Evolutionary conservation across 352 stramenopile genomes (phyloP), one percentile per base, ranked within the genome.

Genomic region (Plasmopara halstedii): DNA sequence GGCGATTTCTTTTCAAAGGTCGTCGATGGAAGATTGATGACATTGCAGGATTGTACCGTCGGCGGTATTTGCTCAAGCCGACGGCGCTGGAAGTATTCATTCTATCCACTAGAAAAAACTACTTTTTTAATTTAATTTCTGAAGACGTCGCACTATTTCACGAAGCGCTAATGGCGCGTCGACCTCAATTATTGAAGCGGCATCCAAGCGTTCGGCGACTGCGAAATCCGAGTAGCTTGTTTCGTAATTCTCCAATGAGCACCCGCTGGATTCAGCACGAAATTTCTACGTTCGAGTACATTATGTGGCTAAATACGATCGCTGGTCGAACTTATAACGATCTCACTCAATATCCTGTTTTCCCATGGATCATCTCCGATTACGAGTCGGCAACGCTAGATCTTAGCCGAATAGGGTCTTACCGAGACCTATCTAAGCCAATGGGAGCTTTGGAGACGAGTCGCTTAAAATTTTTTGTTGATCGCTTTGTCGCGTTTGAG

Each of bases 271-370:
- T 86, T 18, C 73, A 87, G 23, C 74, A 92, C 47, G 82, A 94
- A 46, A 89, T 99, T 32, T 97, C 87, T 11, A 99, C 97, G 44
- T 99, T 98, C 61, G 83, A 95, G 50, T 97, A 97, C 56, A 64
- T 97, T 6, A 92, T 93, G 71, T 91, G 83, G 76, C 62, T 96
- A 19, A 97, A 97, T 61, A 95, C 80, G 14, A 80, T 90, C 23
- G 85, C 85, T 27, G 88, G 85, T 0, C 64, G 88, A 17, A 94
- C 78, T 22, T 93, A 95, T 61, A 96, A 96, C 32, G 89, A 97
- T 52, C 62, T 97, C 37, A 95, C 78, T 1, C 94, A 98, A 62
- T 99, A 99, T 66, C 96, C 97, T 14, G 94, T 97, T 20, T 96
- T 96, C 43, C 86, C 88, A 8, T 96, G 85, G 85, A 59, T 96